Percentiles rank a stretch among this genome's conserved stretches.
Conservation (phyloP, 441 rosid genomes). For the Erodium chrysanthum region DNA sequence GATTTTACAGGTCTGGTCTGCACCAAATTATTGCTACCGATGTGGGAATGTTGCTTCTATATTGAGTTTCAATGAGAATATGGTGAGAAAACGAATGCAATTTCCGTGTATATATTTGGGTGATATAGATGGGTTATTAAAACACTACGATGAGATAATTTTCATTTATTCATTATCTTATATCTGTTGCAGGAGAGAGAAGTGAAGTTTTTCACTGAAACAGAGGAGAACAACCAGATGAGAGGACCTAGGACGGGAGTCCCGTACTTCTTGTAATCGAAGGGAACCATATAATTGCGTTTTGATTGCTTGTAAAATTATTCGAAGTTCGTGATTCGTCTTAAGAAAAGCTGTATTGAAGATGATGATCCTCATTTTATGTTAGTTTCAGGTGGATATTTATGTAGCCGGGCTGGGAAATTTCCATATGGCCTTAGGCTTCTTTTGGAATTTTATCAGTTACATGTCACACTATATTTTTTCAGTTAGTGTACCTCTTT, state of each 20-base stretch:
- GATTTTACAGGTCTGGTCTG: slow-evolving; percentile 85
- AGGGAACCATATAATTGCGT: slow-evolving; percentile 14
- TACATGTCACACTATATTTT: slow-evolving; percentile 15
- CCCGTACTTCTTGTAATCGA: slow-evolving; percentile 71
- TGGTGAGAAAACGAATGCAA: slow-evolving; percentile 45
- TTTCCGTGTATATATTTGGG: too few relatives aligned
- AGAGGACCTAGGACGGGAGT: slow-evolving; percentile 99
- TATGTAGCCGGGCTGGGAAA: slow-evolving; percentile 21
- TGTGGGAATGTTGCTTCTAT: slow-evolving; percentile 99
- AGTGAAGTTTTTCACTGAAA: slow-evolving; percentile 92
- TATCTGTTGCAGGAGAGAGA: slow-evolving; percentile 65
- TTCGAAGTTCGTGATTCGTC: slow-evolving; percentile 17
- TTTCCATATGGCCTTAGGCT: slow-evolving; percentile 25
- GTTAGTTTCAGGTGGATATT: slow-evolving; percentile 17
- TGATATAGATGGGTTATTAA: background rate
- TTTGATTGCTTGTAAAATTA: slow-evolving; percentile 29
- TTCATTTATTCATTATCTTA: too few relatives aligned
- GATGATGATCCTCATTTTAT: slow-evolving; percentile 10
- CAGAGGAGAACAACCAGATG: slow-evolving; percentile 99
- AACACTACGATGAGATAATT: too few relatives aligned
- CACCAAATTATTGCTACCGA: slow-evolving; percentile 97
- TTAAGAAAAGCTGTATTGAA: background rate
- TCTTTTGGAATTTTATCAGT: slow-evolving; percentile 19
- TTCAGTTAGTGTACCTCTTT: slow-evolving; percentile 15
- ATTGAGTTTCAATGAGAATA: slow-evolving; percentile 92